A percentile compares a stretch with the other conserved stretches of the same genome.
These are phyloP conservation scores for Phalaenopsis hybrid DNA, from an alignment of 116 monocot species.

Conservation along the genomic window DNA sequence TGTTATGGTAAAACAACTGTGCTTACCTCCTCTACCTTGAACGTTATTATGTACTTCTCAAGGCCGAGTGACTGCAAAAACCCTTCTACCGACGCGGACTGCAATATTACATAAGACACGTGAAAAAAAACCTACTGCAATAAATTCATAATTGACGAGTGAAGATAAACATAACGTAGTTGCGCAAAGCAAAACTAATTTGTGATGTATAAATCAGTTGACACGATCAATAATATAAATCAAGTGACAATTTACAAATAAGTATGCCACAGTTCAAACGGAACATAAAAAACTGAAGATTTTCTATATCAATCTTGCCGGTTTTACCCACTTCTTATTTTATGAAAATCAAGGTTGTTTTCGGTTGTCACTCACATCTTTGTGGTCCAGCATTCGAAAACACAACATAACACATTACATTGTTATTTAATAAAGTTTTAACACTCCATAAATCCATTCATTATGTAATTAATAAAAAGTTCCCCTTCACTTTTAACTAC, in stretches of 20 bases:
- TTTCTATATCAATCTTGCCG: background rate
- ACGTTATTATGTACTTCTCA: conserved; percentile 84
- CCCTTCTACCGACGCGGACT: conserved; percentile 45
- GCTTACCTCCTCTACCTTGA: conserved; percentile 85
- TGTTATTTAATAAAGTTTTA: too few relatives aligned
- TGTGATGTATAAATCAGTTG: background rate
- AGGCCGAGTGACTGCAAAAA: conserved; percentile 67
- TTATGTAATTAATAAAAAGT: background rate
- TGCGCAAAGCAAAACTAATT: background rate
- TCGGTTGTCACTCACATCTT: background rate
- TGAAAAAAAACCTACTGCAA: background rate
- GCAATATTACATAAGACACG: conserved; percentile 16
- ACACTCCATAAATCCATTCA: too few relatives aligned
- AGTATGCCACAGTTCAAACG: background rate
- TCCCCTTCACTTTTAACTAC: background rate
- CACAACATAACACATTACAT: too few relatives aligned
- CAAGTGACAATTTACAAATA: background rate
- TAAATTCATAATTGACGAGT: background rate
- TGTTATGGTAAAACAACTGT: background rate
- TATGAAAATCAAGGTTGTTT: background rate
- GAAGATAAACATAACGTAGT: background rate
- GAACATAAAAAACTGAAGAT: background rate
- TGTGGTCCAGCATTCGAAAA: too few relatives aligned
- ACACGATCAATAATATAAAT: background rate
- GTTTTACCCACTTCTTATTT: background rate